A percentile compares a stretch with the other conserved stretches of the same genome.
These are phyloP conservation scores for Punctularia strigosozonata DNA, from an alignment of 768 basidiomycete genomes.

Conservation along the genomic window DNA sequence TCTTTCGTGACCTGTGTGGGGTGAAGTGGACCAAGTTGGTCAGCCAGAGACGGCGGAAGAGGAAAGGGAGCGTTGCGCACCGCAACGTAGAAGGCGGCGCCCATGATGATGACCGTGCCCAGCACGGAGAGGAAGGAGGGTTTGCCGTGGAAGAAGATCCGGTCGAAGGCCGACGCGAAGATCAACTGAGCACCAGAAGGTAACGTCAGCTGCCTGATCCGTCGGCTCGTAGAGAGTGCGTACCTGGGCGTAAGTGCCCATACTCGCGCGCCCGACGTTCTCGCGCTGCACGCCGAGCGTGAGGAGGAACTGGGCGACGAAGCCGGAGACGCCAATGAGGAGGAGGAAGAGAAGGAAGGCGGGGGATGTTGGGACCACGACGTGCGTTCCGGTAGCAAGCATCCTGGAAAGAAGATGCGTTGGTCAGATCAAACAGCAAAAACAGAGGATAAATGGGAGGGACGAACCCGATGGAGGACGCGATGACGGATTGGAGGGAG, in stretches of 20 bases:
- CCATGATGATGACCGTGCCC: slow-evolving; percentile 55
- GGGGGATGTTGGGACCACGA: slow-evolving; percentile 33
- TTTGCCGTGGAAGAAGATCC: slow-evolving; percentile 46
- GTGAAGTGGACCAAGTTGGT: too few species aligned
- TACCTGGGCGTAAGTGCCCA: slow-evolving; percentile 50
- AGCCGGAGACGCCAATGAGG: slow-evolving; percentile 39
- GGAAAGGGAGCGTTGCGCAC: too few species aligned
- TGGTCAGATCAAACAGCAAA: background rate
- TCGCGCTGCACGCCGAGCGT: slow-evolving; percentile 56
- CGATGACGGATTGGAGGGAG: slow-evolving; percentile 40
- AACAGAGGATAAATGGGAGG: background rate
- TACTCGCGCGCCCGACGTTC: slow-evolving; percentile 48
- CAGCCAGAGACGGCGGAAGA: too few species aligned
- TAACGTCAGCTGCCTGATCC: background rate
- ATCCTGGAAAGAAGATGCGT: slow-evolving; percentile 22
- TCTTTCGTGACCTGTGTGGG: too few species aligned
- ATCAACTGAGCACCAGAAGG: slow-evolving; percentile 31
- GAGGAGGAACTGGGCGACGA: slow-evolving; percentile 13
- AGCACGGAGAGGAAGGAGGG: slow-evolving; percentile 48
- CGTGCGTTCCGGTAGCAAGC: slow-evolving; percentile 23
- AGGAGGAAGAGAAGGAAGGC: slow-evolving; percentile 35
- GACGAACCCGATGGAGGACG: slow-evolving; percentile 19
- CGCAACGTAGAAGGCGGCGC: slow-evolving; percentile 52
- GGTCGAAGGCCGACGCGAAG: slow-evolving; percentile 57
- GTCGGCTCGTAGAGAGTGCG: slow-evolving; percentile 10